phyloP scores from a whole-genome alignment of 805 yeast species.

The Teunomyces pallodes region DNA sequence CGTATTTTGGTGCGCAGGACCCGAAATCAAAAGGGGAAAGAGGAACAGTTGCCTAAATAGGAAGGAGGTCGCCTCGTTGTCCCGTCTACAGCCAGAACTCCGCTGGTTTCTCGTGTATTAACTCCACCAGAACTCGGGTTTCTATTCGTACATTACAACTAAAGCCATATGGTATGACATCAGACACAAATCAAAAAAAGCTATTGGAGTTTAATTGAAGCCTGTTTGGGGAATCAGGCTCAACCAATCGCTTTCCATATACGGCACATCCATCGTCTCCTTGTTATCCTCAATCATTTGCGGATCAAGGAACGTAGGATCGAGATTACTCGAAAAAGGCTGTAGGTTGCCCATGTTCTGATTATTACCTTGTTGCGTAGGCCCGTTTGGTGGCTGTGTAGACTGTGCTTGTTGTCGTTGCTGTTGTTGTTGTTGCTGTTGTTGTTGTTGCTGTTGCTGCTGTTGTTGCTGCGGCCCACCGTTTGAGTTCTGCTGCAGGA shows the following conservation, averaged over 20 bases:
- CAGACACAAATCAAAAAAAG: too few relatives aligned
- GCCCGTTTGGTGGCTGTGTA: background rate
- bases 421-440: slow-evolving; percentile 14
- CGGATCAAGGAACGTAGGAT: slow-evolving; percentile 1
- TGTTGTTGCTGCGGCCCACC: slow-evolving; percentile 11
- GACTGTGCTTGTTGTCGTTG: slow-evolving; percentile 12
- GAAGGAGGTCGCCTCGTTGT: too few relatives aligned
- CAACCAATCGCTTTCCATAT: slow-evolving; percentile 26
- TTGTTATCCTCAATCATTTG: slow-evolving; percentile 1
- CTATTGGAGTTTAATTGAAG: slow-evolving; percentile 12
- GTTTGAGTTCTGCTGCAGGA: slow-evolving; percentile 14
- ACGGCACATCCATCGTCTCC: slow-evolving; percentile 4
- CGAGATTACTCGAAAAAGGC: background rate
- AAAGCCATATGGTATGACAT: too few relatives aligned
- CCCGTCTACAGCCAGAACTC: background rate
- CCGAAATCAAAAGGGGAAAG: too few relatives aligned
- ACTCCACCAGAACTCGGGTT: too few relatives aligned
- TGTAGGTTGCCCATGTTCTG: background rate
- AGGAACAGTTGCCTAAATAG: too few relatives aligned
- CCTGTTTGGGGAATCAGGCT: slow-evolving; percentile 32
- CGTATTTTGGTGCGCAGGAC: too few relatives aligned
- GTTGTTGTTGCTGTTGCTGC: slow-evolving; percentile 16
- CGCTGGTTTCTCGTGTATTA: too few relatives aligned
- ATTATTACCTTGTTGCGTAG: background rate
- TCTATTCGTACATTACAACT: background rate